phyloP scores from a whole-genome alignment of 2,329 filamentous ascomycete species.

The Xylaria sp. region DNA sequence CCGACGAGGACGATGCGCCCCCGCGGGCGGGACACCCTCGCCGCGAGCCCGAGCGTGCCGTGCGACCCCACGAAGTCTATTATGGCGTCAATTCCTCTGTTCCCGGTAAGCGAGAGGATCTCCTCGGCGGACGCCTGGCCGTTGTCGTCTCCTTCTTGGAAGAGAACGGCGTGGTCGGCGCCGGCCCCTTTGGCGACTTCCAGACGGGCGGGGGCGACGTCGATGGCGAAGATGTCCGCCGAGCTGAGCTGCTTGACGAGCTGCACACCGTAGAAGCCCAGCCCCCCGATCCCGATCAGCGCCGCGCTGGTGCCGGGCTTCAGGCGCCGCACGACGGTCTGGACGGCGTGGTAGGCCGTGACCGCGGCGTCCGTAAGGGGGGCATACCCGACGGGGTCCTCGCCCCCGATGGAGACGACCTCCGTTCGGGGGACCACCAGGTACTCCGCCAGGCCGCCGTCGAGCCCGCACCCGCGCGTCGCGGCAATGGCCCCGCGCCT shows the following conservation, averaged over 20 bases:
- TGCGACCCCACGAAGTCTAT: conserved; percentile 32
- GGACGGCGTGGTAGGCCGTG: conserved; percentile 23
- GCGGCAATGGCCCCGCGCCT: conserved; percentile 21
- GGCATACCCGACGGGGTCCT: conserved; percentile 18
- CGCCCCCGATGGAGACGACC: conserved; percentile 21
- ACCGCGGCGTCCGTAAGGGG: conserved; percentile 25
- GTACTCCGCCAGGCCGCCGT: conserved; percentile 23
- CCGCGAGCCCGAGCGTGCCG: conserved; percentile 17
- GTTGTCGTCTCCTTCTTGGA: conserved; percentile 10
- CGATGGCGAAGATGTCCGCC: conserved; percentile 19
- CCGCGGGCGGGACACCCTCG: conserved; percentile 18
- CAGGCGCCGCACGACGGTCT: conserved; percentile 14
- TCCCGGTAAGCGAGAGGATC: conserved; percentile 33
- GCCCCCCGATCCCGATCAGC: conserved; percentile 22
- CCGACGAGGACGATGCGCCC: conserved; percentile 25
- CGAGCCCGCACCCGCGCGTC: conserved; percentile 22
- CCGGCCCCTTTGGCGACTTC: conserved; percentile 15
- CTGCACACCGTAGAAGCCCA: conserved; percentile 24
- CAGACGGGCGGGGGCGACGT: conserved; percentile 11
- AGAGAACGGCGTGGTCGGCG: conserved; percentile 15
- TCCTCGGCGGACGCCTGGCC: conserved; percentile 3
- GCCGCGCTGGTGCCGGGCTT: conserved; percentile 23
- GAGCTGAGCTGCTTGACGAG: conserved; percentile 22
- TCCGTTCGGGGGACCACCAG: conserved; percentile 20
- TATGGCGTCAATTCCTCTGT: conserved; percentile 34